A percentile compares a stretch with the other conserved stretches of the same genome.
Evolutionary conservation across 2,329 filamentous ascomycete species (phyloP).

Genomic region (Onygena corvina): DNA sequence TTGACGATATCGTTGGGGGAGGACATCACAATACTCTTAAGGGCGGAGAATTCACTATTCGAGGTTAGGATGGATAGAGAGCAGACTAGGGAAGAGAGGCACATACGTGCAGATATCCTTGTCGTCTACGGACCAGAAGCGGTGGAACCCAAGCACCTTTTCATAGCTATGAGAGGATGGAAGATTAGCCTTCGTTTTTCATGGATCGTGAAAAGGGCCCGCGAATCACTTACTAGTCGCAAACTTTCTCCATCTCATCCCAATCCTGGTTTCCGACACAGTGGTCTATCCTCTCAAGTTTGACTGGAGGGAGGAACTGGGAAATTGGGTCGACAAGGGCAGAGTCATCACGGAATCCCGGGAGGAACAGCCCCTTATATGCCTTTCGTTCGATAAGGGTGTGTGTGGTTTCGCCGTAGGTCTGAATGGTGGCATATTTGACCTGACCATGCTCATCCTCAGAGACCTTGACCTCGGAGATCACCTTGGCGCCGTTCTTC

Average conservation of each 20-base stretch:
- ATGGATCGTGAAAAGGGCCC: neutral
- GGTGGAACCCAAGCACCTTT: slow-evolving; percentile 78
- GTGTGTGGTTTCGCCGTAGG: slow-evolving; percentile 92
- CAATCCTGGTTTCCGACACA: slow-evolving; percentile 96
- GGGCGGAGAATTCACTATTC: slow-evolving; percentile 61
- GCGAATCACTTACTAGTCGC: slow-evolving; percentile 43
- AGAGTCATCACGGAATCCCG: slow-evolving; percentile 56
- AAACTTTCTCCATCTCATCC: slow-evolving; percentile 65
- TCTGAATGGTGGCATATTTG: slow-evolving; percentile 66
- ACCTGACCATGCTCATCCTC: slow-evolving; percentile 54
- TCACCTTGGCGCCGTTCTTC: slow-evolving; percentile 32
- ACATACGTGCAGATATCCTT: slow-evolving; percentile 64
- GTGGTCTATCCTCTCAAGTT: slow-evolving; percentile 73
- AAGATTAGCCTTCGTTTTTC: neutral
- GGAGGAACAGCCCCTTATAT: slow-evolving; percentile 69
- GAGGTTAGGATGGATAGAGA: neutral
- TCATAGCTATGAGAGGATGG: slow-evolving; percentile 54
- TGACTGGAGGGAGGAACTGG: slow-evolving; percentile 48
- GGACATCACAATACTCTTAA: slow-evolving; percentile 83
- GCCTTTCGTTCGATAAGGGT: slow-evolving; percentile 63
- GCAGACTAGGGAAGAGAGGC: slow-evolving; percentile 6
- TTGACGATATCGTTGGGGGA: slow-evolving; percentile 76
- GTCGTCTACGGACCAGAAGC: slow-evolving; percentile 96
- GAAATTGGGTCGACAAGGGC: slow-evolving; percentile 36
- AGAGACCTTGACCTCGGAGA: slow-evolving; percentile 43